A percentile compares a stretch with the other conserved stretches of the same genome.
Conservation (phyloP, 2,329 filamentous ascomycete species). For the Exophiala aquamarina region DNA sequence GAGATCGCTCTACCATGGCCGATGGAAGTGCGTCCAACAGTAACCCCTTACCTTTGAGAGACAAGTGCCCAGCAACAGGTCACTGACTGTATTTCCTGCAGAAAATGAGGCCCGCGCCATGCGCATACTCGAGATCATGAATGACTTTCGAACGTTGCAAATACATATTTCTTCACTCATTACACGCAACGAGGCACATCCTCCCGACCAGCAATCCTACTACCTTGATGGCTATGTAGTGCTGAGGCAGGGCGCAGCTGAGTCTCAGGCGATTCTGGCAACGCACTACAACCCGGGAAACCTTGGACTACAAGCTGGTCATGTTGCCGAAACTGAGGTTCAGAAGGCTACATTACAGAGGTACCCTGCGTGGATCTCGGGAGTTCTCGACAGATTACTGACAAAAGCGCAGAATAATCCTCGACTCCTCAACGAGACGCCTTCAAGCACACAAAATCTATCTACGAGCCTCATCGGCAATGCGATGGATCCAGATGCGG, state of each 20-base stretch:
- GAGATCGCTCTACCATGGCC: slow-evolving; percentile 20
- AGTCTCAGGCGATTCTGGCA: slow-evolving; percentile 56
- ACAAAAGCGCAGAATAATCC: slow-evolving; percentile 54
- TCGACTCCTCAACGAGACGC: slow-evolving; percentile 59
- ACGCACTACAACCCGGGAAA: slow-evolving; percentile 52
- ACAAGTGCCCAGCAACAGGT: background rate
- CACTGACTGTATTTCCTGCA: slow-evolving; percentile 33
- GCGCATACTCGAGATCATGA: slow-evolving; percentile 63
- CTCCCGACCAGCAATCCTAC: slow-evolving; percentile 53
- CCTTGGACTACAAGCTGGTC: slow-evolving; percentile 31
- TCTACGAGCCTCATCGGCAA: slow-evolving; percentile 57
- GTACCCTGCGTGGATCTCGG: slow-evolving; percentile 41
- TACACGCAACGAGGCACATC: slow-evolving; percentile 50
- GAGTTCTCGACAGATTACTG: background rate
- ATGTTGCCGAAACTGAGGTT: slow-evolving; percentile 48
- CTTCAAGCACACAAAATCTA: slow-evolving; percentile 64
- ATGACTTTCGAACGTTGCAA: slow-evolving; percentile 63
- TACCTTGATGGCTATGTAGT: slow-evolving; percentile 60
- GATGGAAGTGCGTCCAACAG: slow-evolving; percentile 26
- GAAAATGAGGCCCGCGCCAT: slow-evolving; percentile 65
- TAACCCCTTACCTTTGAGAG: slow-evolving; percentile 9
- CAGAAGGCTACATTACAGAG: slow-evolving; percentile 58
- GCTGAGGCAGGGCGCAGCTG: slow-evolving; percentile 55
- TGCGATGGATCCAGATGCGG: slow-evolving; percentile 59
- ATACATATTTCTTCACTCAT: slow-evolving; percentile 49